A percentile compares a stretch with the other conserved stretches of the same genome.
phyloP scores from a whole-genome alignment of 1,284 basidiomycete genomes.

The Malassezia caprae region DNA sequence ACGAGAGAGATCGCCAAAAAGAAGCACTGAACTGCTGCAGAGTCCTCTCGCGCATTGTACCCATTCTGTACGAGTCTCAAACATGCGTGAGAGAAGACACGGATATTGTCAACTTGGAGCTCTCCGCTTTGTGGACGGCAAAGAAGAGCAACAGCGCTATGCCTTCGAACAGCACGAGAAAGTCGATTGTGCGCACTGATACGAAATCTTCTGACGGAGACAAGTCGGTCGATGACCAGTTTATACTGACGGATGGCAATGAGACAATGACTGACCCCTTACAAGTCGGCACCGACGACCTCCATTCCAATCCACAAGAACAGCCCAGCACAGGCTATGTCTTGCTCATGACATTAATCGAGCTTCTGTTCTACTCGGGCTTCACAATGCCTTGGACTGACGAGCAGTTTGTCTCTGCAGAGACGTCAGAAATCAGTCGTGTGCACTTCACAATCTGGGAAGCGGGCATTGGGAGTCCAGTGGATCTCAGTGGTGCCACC shows the following conservation, averaged over 20 bases:
- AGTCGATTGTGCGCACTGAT: not conserved
- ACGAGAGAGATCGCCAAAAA: constrained; percentile 24
- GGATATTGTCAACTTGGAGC: constrained; percentile 19
- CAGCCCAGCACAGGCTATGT: constrained; percentile 1
- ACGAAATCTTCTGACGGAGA: not conserved
- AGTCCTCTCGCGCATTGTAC: constrained; percentile 35
- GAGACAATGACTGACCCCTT: constrained; percentile 1
- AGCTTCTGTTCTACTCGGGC: constrained; percentile 43
- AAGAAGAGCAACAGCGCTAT: not conserved
- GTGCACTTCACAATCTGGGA: constrained; percentile 42
- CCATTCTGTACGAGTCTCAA: constrained; percentile 21
- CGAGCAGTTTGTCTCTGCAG: constrained; percentile 26
- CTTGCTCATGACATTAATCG: constrained; percentile 20
- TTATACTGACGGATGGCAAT: not conserved
- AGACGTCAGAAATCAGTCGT: constrained; percentile 11
- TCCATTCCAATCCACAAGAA: not conserved
- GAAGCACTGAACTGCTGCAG: constrained; percentile 42
- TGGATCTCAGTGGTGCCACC: constrained; percentile 27
- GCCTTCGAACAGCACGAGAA: not conserved
- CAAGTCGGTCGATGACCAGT: not conserved
- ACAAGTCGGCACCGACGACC: not conserved
- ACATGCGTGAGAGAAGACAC: not conserved
- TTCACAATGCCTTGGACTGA: constrained; percentile 45
- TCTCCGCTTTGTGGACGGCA: constrained; percentile 17
- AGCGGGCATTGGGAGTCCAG: constrained; percentile 38